Evolutionary conservation across 2,329 filamentous ascomycete species (phyloP).

Genomic region (Calonectria honghensis): DNA sequence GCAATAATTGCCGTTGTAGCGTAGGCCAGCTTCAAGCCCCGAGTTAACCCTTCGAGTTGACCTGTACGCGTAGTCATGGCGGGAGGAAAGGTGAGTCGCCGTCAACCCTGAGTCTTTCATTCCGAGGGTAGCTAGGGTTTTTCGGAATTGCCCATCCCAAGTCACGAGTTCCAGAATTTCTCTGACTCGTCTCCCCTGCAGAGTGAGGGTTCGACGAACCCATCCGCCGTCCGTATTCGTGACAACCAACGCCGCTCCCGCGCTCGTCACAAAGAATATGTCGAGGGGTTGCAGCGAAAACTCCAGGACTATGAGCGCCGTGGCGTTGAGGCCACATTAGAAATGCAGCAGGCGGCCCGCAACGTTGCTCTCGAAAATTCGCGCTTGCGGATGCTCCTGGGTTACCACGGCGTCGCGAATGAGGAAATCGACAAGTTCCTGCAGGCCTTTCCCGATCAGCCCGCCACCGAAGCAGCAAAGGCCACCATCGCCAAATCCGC

Average conservation of each 20-base stretch:
- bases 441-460: constrained; percentile 59
- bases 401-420: constrained; percentile 61
- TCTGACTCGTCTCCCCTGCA: constrained; percentile 50
- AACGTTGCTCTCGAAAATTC: constrained; percentile 70
- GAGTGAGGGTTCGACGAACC: constrained; percentile 55
- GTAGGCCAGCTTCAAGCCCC: constrained; percentile 47
- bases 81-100: constrained; percentile 56
- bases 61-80: constrained; percentile 50
- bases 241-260: constrained; percentile 73
- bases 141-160: constrained; percentile 34
- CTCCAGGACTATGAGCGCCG: constrained; percentile 68
- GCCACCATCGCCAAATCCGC: constrained; percentile 49
- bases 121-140: constrained; percentile 36
- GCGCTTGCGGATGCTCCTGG: constrained; percentile 65
- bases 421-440: constrained; percentile 65
- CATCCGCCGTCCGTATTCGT: constrained; percentile 64
- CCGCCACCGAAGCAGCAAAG: constrained; percentile 55
- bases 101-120: constrained; percentile 36
- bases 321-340: constrained; percentile 69
- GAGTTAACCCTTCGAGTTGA: constrained; percentile 51
- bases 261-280: constrained; percentile 69
- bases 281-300: constrained; percentile 68
- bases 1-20: constrained; percentile 48
- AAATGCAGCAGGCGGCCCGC: constrained; percentile 73
- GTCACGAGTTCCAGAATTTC: constrained; percentile 36